Percentiles rank a stretch among this genome's conserved stretches.
These are phyloP conservation scores for Capronia americana DNA, from an alignment of 2,329 filamentous ascomycete genomes.

Conservation along the genomic window DNA sequence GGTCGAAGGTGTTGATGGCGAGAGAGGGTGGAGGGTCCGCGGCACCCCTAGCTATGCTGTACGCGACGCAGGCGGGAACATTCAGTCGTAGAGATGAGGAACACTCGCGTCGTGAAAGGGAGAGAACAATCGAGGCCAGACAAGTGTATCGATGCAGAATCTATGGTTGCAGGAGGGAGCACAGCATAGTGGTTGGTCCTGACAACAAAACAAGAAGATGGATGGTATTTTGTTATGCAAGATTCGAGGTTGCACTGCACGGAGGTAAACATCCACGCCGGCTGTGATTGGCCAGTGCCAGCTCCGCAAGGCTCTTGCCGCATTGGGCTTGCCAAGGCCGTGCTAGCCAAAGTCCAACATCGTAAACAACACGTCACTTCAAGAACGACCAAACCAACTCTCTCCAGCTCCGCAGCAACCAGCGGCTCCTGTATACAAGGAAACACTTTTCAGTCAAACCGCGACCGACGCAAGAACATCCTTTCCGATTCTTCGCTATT, in stretches of 20 bases:
- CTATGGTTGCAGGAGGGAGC: constrained; percentile 33
- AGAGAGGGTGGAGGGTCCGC: constrained; percentile 1
- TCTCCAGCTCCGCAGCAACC: background rate
- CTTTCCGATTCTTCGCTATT: background rate
- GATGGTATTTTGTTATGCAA: constrained; percentile 19
- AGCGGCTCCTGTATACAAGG: background rate
- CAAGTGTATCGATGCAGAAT: constrained; percentile 35
- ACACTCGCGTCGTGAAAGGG: constrained; percentile 13
- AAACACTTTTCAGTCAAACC: background rate
- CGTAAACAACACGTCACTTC: constrained; percentile 19
- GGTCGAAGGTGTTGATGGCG: constrained; percentile 1
- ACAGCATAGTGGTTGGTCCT: constrained; percentile 32
- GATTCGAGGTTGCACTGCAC: constrained; percentile 13
- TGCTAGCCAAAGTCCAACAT: background rate
- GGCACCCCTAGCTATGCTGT: constrained; percentile 25
- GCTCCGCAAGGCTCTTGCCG: constrained; percentile 18
- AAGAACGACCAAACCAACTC: background rate
- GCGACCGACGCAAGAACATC: background rate
- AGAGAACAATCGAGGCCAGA: constrained; percentile 33
- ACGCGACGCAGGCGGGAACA: constrained; percentile 24
- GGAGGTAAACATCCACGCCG: constrained; percentile 1
- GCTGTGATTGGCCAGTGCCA: constrained; percentile 1
- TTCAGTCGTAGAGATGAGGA: constrained; percentile 27
- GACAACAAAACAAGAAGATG: constrained; percentile 33
- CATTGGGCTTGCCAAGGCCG: background rate